Conservation (phyloP, 2,329 filamentous ascomycete genomes). For the Cadophora sp. region DNA sequence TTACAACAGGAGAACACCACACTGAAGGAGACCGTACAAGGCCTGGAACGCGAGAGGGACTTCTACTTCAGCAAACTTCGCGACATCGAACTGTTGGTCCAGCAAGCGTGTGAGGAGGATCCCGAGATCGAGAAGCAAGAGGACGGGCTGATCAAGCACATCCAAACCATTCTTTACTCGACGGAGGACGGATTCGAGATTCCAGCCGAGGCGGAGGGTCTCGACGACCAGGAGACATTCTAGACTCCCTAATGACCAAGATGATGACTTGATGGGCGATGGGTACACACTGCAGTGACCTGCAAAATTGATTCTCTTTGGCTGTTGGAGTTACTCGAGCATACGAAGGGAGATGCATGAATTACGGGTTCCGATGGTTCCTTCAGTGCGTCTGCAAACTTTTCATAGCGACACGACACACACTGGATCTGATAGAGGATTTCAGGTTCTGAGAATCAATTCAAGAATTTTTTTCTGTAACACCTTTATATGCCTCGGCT, state of each 20-base stretch:
- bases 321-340: conserved; percentile 40
- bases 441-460: conserved; percentile 25
- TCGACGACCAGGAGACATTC: conserved; percentile 83
- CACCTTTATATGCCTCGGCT: not conserved
- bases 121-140: conserved; percentile 95
- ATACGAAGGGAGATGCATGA: conserved; percentile 34
- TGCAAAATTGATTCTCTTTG: conserved; percentile 35
- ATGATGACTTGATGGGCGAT: conserved; percentile 31
- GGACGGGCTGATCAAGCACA: conserved; percentile 89
- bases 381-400: conserved; percentile 31
- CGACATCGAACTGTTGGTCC: conserved; percentile 94
- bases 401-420: conserved; percentile 24
- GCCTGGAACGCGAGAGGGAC: conserved; percentile 93
- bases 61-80: conserved; percentile 99
- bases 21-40: conserved; percentile 93
- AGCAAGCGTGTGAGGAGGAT: conserved; percentile 90
- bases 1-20: conserved; percentile 85
- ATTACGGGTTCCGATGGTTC: conserved; percentile 34
- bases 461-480: conserved; percentile 5
- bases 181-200: conserved; percentile 95
- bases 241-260: conserved; percentile 48
- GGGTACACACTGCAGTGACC: conserved; percentile 24
- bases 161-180: conserved; percentile 96
- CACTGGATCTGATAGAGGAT: conserved; percentile 30
- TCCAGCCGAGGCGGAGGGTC: conserved; percentile 71